Conservation (phyloP, 2,329 filamentous ascomycete species). For the Colletotrichum abscissum region DNA sequence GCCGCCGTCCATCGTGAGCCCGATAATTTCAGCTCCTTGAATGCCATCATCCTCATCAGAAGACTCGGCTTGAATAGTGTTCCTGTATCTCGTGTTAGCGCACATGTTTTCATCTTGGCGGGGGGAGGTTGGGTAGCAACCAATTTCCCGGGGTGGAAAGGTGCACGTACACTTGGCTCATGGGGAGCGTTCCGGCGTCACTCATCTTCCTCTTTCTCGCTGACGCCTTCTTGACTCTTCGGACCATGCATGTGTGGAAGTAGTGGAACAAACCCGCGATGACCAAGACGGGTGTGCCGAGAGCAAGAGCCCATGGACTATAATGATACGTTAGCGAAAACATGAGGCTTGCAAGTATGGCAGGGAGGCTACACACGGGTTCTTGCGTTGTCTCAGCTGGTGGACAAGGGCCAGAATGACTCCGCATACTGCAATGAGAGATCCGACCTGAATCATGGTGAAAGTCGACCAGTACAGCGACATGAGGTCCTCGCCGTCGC, state of each 20-base stretch:
- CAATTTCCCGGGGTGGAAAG: slow-evolving; percentile 1
- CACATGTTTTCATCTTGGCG: slow-evolving; percentile 34
- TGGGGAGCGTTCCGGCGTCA: slow-evolving; percentile 44
- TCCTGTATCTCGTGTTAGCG: slow-evolving; percentile 41
- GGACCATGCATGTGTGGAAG: slow-evolving; percentile 53
- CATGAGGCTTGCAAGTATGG: background rate
- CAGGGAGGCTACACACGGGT: slow-evolving; percentile 56
- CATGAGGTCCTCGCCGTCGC: slow-evolving; percentile 70
- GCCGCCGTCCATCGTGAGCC: slow-evolving; percentile 57
- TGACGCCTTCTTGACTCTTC: slow-evolving; percentile 47
- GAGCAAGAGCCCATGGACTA: slow-evolving; percentile 67
- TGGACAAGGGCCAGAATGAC: slow-evolving; percentile 66
- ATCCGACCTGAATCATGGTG: slow-evolving; percentile 69
- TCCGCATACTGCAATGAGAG: slow-evolving; percentile 67
- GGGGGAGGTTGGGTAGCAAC: slow-evolving; percentile 28
- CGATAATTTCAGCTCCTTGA: slow-evolving; percentile 50
- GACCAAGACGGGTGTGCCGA: slow-evolving; percentile 70
- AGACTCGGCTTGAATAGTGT: slow-evolving; percentile 47
- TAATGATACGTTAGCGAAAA: slow-evolving; percentile 17
- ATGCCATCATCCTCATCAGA: slow-evolving; percentile 44
- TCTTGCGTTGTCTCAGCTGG: slow-evolving; percentile 58
- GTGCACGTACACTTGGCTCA: slow-evolving; percentile 56
- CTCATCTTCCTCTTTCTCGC: slow-evolving; percentile 39
- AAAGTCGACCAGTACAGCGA: slow-evolving; percentile 71
- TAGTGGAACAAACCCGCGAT: slow-evolving; percentile 65